Evolutionary conservation across 257 asterid genomes (phyloP), one percentile per base, ranked within the genome.

Genomic region (Nicotiana benthamiana): DNA sequence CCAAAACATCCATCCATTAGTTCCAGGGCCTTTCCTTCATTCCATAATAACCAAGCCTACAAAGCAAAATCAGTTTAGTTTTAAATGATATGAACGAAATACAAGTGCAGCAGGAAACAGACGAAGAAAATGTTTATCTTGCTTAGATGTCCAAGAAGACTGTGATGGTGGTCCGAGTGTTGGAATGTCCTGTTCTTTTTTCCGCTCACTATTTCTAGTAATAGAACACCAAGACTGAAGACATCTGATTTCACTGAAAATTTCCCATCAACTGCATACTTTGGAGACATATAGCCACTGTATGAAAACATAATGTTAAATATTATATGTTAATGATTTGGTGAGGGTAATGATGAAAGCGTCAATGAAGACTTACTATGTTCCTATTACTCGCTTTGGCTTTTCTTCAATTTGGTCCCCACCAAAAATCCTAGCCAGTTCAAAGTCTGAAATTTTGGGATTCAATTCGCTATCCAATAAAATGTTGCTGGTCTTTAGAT

Each of bases 271-370:
- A 89, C 60, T 22, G 91, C 90, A n/a, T 86, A 88, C 65, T 86
- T 89, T 1, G 90, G 91, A 77, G 91, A 83, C 86, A 85, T 89
- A 68, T 89, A 89, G 16, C 90, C 90, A 82, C 92, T 89, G 85
- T 65, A 84, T 20, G 43, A 80, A 51, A 48, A 80, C 22, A 80
- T 51, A 26, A 66, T 26, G 64, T 9, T 70, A 59, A 28, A 36
- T 56, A 36, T 18, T 15, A 26, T 48, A 4, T 15, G 8, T 34
- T 43, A 27, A 40, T 43, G 52, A 51, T 81, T 52, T 68, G 34
- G 9, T 36, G 30, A 7, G 18, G 16, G 57, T 18, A 36, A 36
- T 4, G 46, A 16, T 81, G 24, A 61, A 28, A n/a, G 67, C n/a
- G 9, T 48, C 52, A 3, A 56, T 51, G 15, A 27, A 12, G 30